Evolutionary conservation across 805 yeast genomes (phyloP).

Genomic region (Spathaspora arborariae): DNA sequence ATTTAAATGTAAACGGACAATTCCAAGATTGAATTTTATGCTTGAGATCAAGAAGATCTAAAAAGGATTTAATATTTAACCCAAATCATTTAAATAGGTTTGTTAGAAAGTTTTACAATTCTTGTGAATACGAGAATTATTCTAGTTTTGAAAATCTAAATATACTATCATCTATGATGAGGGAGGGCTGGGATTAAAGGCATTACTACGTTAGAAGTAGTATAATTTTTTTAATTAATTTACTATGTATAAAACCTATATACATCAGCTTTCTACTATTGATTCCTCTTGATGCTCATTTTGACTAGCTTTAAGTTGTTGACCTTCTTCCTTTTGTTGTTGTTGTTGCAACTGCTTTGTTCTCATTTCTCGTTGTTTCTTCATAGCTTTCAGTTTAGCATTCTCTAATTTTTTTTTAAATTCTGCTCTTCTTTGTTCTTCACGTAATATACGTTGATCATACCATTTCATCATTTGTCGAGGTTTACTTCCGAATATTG

Average conservation of each 20-base stretch:
- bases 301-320: not conserved
- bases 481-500: conserved; percentile 48
- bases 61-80: too few species aligned
- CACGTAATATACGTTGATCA: conserved; percentile 30
- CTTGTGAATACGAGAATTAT: too few species aligned
- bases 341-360: conserved; percentile 8
- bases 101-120: too few species aligned
- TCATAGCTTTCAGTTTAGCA: conserved; percentile 34
- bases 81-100: too few species aligned
- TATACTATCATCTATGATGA: too few species aligned
- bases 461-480: conserved; percentile 49
- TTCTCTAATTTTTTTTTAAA: conserved; percentile 34
- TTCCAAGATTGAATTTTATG: too few species aligned
- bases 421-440: conserved; percentile 28
- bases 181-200: too few species aligned
- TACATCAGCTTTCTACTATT: too few species aligned
- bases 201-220: too few species aligned
- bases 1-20: too few species aligned
- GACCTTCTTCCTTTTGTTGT: not conserved
- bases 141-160: too few species aligned
- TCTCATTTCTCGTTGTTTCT: conserved; percentile 18
- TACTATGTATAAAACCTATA: not conserved
- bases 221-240: not conserved
- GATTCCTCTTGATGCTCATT: not conserved
- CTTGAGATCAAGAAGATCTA: too few species aligned